Percentiles rank a stretch among this genome's conserved stretches.
Evolutionary conservation across 2,329 filamentous ascomycete species (phyloP).

Genomic region (Tympanopsis confertula): DNA sequence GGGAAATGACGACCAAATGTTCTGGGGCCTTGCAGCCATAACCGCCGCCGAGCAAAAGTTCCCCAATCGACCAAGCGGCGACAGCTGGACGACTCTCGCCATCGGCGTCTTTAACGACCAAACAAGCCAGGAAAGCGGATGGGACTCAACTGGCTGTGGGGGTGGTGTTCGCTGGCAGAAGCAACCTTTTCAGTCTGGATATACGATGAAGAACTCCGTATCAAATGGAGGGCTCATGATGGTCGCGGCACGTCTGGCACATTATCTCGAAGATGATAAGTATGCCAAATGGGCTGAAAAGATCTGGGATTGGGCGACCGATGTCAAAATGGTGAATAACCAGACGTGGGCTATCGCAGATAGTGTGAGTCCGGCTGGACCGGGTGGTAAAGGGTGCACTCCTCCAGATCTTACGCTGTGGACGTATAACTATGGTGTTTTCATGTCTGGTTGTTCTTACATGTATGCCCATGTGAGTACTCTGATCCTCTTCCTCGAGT

Average conservation of each 20-base stretch:
- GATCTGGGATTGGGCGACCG: conserved; percentile 33
- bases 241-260: conserved; percentile 35
- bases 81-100: conserved; percentile 34
- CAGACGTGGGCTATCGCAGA: conserved; percentile 7
- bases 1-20: conserved; percentile 36
- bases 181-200: conserved; percentile 42
- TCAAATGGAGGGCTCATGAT: conserved; percentile 23
- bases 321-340: conserved; percentile 6
- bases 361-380: conserved; percentile 21
- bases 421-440: conserved; percentile 28
- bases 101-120: conserved; percentile 44
- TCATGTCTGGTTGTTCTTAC: conserved; percentile 24
- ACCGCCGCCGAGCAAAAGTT: conserved; percentile 31
- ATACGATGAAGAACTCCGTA: conserved; percentile 37
- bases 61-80: conserved; percentile 19
- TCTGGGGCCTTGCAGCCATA: conserved; percentile 34
- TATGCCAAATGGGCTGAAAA: conserved; percentile 43
- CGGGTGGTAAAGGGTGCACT: conserved; percentile 9
- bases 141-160: conserved; percentile 35
- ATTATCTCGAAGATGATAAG: conserved; percentile 43
- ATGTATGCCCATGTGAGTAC: conserved; percentile 30
- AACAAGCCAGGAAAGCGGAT: conserved; percentile 36
- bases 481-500: background rate
- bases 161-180: conserved; percentile 51
- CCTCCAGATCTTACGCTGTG: conserved; percentile 23